These are phyloP conservation scores for Coemansia sp. DNA, from an alignment of 192 early-diverging fungal species.

Conservation along the genomic window DNA sequence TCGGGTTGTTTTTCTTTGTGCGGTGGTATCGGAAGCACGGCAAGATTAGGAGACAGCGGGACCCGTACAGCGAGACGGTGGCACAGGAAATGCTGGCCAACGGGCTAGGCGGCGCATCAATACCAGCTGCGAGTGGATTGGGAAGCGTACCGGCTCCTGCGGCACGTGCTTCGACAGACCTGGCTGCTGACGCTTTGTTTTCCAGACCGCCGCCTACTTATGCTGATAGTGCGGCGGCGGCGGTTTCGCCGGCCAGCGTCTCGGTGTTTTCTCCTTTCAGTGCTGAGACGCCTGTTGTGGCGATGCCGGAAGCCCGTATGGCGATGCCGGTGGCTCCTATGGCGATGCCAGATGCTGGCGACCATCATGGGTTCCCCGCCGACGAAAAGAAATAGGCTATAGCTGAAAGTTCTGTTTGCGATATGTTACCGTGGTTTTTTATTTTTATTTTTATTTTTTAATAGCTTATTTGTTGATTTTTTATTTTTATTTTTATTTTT, in stretches of 20 bases:
- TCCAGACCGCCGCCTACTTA: neutral
- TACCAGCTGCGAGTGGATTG: slow-evolving; percentile 3
- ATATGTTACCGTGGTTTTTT: neutral
- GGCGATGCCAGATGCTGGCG: neutral
- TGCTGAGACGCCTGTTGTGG: neutral
- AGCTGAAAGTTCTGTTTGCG: neutral
- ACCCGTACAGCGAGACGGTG: slow-evolving; percentile 21
- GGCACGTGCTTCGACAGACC: neutral
- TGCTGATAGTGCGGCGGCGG: neutral
- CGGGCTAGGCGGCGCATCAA: slow-evolving; percentile 18
- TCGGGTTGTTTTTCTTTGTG: slow-evolving; percentile 3
- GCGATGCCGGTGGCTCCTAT: neutral
- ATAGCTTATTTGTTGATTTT: no score
- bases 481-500: no score
- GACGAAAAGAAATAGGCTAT: neutral
- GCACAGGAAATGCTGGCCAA: slow-evolving; percentile 19
- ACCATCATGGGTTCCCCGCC: neutral
- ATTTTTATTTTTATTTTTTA: no score
- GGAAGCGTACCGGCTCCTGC: slow-evolving; percentile 17
- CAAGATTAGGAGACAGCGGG: slow-evolving; percentile 3
- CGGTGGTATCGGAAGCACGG: slow-evolving; percentile 12
- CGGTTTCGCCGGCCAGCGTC: neutral
- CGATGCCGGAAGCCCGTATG: neutral
- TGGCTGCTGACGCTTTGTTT: neutral
- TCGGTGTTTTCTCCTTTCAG: neutral